These are phyloP conservation scores for Scleroderma bovista DNA, from an alignment of 768 basidiomycete genomes.

Conservation along the genomic window DNA sequence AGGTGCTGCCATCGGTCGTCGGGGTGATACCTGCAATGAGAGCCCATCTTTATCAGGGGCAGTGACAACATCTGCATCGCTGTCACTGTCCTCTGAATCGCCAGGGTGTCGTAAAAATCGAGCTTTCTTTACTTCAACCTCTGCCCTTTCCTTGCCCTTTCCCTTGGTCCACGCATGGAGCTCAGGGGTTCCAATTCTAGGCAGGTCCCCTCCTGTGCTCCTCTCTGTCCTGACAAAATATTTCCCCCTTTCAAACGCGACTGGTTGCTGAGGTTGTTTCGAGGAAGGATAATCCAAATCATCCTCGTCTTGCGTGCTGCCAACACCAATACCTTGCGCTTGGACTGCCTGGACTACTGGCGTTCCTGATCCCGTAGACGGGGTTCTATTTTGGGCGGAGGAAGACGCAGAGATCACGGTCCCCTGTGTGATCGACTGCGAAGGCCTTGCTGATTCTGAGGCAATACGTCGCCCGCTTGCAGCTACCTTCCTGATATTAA, in stretches of 20 bases:
- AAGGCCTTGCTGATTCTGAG: slow-evolving; percentile 13
- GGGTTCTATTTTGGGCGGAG: too few species aligned
- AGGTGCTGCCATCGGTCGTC: slow-evolving; percentile 33
- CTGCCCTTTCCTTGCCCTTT: slow-evolving; percentile 21
- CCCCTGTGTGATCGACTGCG: neutral
- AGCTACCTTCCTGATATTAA: neutral
- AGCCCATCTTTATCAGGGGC: slow-evolving; percentile 27
- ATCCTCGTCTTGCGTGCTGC: slow-evolving; percentile 11
- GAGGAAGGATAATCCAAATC: slow-evolving; percentile 23
- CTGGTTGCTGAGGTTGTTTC: slow-evolving; percentile 25
- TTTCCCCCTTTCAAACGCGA: slow-evolving; percentile 25
- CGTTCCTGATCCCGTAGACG: slow-evolving; percentile 6
- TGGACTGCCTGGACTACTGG: neutral
- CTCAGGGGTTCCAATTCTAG: slow-evolving; percentile 51
- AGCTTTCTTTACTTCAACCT: slow-evolving; percentile 34
- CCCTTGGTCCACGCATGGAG: slow-evolving; percentile 46
- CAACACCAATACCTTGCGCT: slow-evolving; percentile 6
- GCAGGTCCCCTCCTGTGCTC: slow-evolving; percentile 22
- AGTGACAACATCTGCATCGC: slow-evolving; percentile 2
- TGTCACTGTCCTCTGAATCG: slow-evolving; percentile 16
- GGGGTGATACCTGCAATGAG: slow-evolving; percentile 56
- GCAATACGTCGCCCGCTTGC: slow-evolving; percentile 9
- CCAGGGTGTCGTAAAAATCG: slow-evolving; percentile 35
- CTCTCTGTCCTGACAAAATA: slow-evolving; percentile 7
- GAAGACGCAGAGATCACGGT: too few species aligned